phyloP scores from a whole-genome alignment of 2,329 filamentous ascomycete genomes.

The Coleophoma eucalyptorum region DNA sequence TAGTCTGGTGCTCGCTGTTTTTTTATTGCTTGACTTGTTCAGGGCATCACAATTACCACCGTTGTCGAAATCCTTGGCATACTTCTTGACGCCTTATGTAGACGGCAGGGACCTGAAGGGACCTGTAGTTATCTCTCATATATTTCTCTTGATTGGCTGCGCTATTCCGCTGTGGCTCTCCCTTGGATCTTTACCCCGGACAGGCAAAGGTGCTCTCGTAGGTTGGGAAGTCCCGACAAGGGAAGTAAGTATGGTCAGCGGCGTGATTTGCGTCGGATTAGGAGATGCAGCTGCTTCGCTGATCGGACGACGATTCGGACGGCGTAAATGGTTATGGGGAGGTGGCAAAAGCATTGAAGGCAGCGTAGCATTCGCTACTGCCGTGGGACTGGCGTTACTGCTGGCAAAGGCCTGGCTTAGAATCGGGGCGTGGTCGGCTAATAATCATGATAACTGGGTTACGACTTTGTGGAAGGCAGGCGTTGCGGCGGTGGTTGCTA shows the following conservation, averaged over 20 bases:
- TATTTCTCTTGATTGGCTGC: conserved; percentile 92
- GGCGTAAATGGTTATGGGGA: conserved; percentile 92
- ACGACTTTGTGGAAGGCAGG: conserved; percentile 66
- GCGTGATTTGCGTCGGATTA: conserved; percentile 90
- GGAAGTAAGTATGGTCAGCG: conserved; percentile 86
- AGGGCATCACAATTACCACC: conserved; percentile 90
- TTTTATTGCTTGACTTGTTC: conserved; percentile 84
- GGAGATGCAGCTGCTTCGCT: conserved; percentile 92
- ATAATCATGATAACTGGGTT: conserved; percentile 70
- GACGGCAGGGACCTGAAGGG: conserved; percentile 91
- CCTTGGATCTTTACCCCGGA: conserved; percentile 64
- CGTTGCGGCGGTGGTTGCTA: conserved; percentile 74
- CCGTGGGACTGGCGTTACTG: conserved; percentile 73
- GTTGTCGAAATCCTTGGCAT: conserved; percentile 77
- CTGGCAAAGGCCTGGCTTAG: conserved; percentile 70
- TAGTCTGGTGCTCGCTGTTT: conserved; percentile 74
- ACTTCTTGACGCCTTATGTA: conserved; percentile 88
- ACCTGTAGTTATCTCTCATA: conserved; percentile 92
- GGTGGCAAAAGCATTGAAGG: conserved; percentile 96
- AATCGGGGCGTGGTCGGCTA: conserved; percentile 73
- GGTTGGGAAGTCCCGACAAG: conserved; percentile 74
- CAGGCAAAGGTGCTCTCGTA: conserved; percentile 47
- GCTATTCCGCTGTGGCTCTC: conserved; percentile 92
- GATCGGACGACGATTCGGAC: conserved; percentile 81
- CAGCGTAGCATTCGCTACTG: conserved; percentile 72